Conservation (phyloP, 2,329 filamentous ascomycete genomes). For the Aspergillus candidus region DNA sequence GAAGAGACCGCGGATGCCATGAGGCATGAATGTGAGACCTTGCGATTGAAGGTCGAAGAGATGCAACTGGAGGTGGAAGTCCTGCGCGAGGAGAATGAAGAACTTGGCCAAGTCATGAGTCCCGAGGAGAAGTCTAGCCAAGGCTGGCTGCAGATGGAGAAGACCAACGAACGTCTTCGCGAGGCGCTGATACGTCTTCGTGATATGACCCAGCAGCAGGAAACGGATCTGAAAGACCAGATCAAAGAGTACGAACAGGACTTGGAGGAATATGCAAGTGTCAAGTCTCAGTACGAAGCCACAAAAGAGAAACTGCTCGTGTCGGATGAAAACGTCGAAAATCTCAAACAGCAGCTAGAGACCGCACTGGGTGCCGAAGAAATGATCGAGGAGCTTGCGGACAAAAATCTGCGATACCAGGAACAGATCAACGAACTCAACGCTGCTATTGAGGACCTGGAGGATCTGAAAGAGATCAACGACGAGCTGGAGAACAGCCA, state of each 20-base stretch:
- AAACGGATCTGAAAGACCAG: conserved; percentile 69
- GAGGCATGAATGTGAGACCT: conserved; percentile 70
- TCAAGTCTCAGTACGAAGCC: conserved; percentile 64
- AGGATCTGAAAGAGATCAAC: conserved; percentile 83
- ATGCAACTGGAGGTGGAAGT: conserved; percentile 83
- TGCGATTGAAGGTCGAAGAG: conserved; percentile 74
- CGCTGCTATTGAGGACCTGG: conserved; percentile 76
- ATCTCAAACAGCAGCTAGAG: conserved; percentile 86
- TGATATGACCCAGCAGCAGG: conserved; percentile 80
- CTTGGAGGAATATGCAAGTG: conserved; percentile 57
- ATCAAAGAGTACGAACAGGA: conserved; percentile 69
- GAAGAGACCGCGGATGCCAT: conserved; percentile 82
- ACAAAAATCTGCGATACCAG: conserved; percentile 75
- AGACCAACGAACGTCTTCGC: conserved; percentile 77
- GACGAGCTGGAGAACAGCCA: conserved; percentile 94
- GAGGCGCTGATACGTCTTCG: conserved; percentile 79
- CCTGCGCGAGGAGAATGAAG: conserved; percentile 76
- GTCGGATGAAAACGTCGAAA: conserved; percentile 69
- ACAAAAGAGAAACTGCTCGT: conserved; percentile 67
- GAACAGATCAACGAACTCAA: conserved; percentile 80
- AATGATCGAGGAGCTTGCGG: conserved; percentile 86
- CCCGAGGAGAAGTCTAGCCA: conserved; percentile 80
- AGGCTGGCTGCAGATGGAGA: conserved; percentile 87
- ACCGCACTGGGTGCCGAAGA: conserved; percentile 82
- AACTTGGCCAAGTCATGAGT: conserved; percentile 76